Conservation (phyloP, 116 monocot genomes). For the Cymodocea nodosa region DNA sequence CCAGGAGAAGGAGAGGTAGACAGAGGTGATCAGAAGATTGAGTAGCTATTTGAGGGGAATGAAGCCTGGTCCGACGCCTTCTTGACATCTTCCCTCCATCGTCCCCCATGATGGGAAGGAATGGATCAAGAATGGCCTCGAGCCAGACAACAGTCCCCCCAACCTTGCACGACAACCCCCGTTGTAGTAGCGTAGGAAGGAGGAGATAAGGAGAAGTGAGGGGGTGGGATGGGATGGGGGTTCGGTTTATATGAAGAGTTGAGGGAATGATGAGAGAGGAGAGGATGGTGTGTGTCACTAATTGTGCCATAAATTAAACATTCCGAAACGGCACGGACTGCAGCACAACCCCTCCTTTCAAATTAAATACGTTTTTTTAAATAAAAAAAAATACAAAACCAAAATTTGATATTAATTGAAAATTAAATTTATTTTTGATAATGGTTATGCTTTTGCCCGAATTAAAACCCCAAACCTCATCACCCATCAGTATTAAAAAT, state of each 20-base stretch:
- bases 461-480: too few species aligned
- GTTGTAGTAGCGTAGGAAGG: not conserved
- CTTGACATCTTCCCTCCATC: not conserved
- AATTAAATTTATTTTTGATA: too few species aligned
- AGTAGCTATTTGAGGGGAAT: conserved; percentile 5
- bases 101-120: not conserved
- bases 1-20: too few species aligned
- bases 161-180: too few species aligned
- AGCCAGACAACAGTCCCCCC: conserved; percentile 6
- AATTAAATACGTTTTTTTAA: too few species aligned
- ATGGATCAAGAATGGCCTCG: not conserved
- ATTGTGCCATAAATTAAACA: conserved; percentile 6
- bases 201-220: not conserved
- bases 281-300: conserved; percentile 7
- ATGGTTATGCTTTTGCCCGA: too few species aligned
- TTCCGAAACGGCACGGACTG: conserved; percentile 15
- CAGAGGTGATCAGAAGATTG: not conserved
- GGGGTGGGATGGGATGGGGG: not conserved
- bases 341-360: not conserved
- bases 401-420: too few species aligned
- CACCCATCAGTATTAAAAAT: too few species aligned
- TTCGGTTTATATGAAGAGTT: not conserved
- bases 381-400: conserved; percentile 4
- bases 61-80: conserved; percentile 11
- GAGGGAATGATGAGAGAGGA: not conserved